Evolutionary conservation across 2,329 filamentous ascomycete species (phyloP).

Genomic region (Cryphonectria radicalis): DNA sequence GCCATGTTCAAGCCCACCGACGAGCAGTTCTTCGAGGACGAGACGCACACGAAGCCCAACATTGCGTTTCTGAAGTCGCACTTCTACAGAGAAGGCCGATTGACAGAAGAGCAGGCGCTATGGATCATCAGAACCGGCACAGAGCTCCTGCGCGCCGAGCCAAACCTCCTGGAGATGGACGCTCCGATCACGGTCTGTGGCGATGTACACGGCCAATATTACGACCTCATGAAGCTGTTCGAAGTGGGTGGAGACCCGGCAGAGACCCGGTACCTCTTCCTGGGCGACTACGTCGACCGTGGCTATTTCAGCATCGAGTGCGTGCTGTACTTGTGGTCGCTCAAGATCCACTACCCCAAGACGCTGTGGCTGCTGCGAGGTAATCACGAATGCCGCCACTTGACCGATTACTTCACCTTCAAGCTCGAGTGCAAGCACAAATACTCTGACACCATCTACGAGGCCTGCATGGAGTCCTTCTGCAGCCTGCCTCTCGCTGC

Average conservation of each 20-base stretch:
- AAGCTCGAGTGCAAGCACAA: conserved; percentile 99
- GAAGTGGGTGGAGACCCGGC: conserved; percentile 96
- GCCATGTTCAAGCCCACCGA: conserved; percentile 91
- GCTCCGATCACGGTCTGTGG: conserved; percentile 98
- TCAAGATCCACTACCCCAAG: conserved; percentile 99
- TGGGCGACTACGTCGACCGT: conserved; percentile 97
- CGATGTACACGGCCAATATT: conserved; percentile 98
- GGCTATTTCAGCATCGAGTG: conserved; percentile 99
- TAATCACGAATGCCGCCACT: conserved; percentile 97
- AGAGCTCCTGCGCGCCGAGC: conserved; percentile 84
- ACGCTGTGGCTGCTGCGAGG: conserved; percentile 95
- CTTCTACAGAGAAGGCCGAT: conserved; percentile 94
- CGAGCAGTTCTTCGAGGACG: conserved; percentile 91
- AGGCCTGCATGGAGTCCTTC: conserved; percentile 98
- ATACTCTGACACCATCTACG: conserved; percentile 94
- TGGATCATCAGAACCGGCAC: conserved; percentile 92
- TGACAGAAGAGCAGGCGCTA: conserved; percentile 96
- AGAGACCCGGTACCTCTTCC: conserved; percentile 94
- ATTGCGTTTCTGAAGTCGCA: conserved; percentile 96
- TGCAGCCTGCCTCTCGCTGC: conserved; percentile 91
- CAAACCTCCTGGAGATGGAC: conserved; percentile 98
- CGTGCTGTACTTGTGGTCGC: conserved; percentile 93
- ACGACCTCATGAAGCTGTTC: conserved; percentile 99
- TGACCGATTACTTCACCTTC: conserved; percentile 99
- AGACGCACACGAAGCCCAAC: conserved; percentile 85